phyloP scores from a whole-genome alignment of 257 asterid species.

The Pogostemon cablin region DNA sequence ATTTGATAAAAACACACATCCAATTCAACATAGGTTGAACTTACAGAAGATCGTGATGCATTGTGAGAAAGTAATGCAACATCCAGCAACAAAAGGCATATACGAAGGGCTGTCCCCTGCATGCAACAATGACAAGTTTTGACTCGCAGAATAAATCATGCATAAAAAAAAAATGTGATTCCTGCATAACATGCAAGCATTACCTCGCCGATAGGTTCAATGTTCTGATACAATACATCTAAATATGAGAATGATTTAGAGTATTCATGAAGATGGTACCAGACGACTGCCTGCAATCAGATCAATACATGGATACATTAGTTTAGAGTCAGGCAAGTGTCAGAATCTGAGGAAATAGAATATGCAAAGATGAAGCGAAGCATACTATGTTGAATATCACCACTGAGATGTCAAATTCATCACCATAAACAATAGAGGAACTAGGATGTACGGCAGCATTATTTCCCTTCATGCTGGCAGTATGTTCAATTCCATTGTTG shows the following conservation, averaged over 20 bases:
- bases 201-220: conserved; percentile 86
- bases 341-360: conserved; percentile 21
- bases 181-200: conserved; percentile 15
- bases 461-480: conserved; percentile 47
- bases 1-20: conserved; percentile 9
- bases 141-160: conserved; percentile 11
- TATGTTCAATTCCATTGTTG: conserved; percentile 46
- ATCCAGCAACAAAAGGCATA: conserved; percentile 81
- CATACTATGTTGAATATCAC: conserved; percentile 71
- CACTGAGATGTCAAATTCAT: conserved; percentile 62
- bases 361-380: conserved; percentile 29
- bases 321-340: conserved; percentile 13
- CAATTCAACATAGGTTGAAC: conserved; percentile 32
- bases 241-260: conserved; percentile 63
- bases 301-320: conserved; percentile 27
- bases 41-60: conserved; percentile 71
- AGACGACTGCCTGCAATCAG: conserved; percentile 72
- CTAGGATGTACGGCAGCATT: conserved; percentile 40
- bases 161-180: neutral
- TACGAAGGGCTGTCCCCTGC: conserved; percentile 77
- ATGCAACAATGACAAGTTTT: conserved; percentile 25
- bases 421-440: conserved; percentile 47
- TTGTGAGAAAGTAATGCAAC: conserved; percentile 66
- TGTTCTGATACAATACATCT: conserved; percentile 70
- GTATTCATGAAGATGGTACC: conserved; percentile 85